Percentiles rank a stretch among this genome's conserved stretches.
Evolutionary conservation across 108 stramenopile species (phyloP).

Genomic region (Parmales sp.): DNA sequence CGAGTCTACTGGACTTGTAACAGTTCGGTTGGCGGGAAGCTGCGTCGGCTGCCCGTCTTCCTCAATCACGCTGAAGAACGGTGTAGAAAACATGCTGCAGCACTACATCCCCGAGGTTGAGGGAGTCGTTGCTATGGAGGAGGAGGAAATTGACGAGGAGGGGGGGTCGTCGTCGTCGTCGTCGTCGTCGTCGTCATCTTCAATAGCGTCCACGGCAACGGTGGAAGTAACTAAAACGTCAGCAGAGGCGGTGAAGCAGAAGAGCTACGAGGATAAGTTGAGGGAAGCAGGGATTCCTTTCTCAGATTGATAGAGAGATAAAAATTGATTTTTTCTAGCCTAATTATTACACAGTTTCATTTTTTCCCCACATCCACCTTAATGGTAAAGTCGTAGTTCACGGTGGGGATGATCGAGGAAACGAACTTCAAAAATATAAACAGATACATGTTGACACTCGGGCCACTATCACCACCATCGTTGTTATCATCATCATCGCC

Average conservation of each 20-base stretch:
- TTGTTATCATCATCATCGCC: constrained; percentile 16
- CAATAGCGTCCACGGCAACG: no score
- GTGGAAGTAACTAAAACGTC: constrained; percentile 6
- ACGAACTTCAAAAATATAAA: constrained; percentile 99
- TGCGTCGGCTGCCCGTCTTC: constrained; percentile 95
- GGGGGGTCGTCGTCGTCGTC: constrained; percentile 18
- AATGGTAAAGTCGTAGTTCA: constrained; percentile 98
- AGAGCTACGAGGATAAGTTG: constrained; percentile 63
- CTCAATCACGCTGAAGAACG: constrained; percentile 88
- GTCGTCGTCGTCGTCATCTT: no score
- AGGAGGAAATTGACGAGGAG: constrained; percentile 42
- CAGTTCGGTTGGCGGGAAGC: constrained; percentile 66
- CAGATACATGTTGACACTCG: constrained; percentile 85
- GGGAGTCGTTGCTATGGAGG: constrained; percentile 64
- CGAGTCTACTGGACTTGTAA: constrained; percentile 68
- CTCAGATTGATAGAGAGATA: constrained; percentile 45
- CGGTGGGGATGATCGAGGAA: constrained; percentile 91
- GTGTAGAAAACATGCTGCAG: constrained; percentile 99
- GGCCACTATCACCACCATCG: constrained; percentile 21
- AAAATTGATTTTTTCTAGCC: no score
- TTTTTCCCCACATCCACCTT: constrained; percentile 47
- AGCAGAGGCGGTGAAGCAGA: constrained; percentile 12
- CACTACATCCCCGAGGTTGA: constrained; percentile 98
- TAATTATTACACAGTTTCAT: no score
- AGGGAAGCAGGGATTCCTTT: constrained; percentile 80